Conservation (phyloP, 139 green algal species). For the Asterochloris sp. region DNA sequence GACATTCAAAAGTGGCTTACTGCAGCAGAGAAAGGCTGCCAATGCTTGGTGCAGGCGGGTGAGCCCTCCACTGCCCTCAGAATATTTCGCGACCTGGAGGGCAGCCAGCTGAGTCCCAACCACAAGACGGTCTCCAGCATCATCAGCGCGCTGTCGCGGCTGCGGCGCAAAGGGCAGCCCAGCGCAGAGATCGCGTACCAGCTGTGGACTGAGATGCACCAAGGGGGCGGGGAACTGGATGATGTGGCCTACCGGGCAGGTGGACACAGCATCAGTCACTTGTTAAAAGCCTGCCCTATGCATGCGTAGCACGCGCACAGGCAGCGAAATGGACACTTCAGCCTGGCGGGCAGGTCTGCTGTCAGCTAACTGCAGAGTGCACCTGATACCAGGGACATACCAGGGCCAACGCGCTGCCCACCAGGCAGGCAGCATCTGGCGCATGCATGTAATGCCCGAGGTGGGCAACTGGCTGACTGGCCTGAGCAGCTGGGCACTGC, state of each 20-base stretch:
- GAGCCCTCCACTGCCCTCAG: slow-evolving; percentile 32
- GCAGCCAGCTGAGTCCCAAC: slow-evolving; percentile 28
- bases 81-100: slow-evolving; percentile 37
- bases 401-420: too few relatives aligned
- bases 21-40: not conserved
- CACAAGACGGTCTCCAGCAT: slow-evolving; percentile 43
- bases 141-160: slow-evolving; percentile 46
- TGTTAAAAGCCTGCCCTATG: not conserved
- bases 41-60: slow-evolving; percentile 20
- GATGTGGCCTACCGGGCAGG: slow-evolving; percentile 38
- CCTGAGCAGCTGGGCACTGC: too few relatives aligned
- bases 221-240: slow-evolving; percentile 31
- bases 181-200: slow-evolving; percentile 36
- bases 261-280: slow-evolving; percentile 3
- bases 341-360: too few relatives aligned
- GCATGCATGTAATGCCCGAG: too few relatives aligned
- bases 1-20: too few relatives aligned
- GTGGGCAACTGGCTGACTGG: too few relatives aligned
- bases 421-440: too few relatives aligned
- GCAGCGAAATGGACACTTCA: not conserved
- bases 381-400: too few relatives aligned
- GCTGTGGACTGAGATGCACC: slow-evolving; percentile 54
- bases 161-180: slow-evolving; percentile 30
- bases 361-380: too few relatives aligned
- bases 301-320: not conserved